Conservation (phyloP, 2,329 filamentous ascomycete species). For the Nemania diffusa region DNA sequence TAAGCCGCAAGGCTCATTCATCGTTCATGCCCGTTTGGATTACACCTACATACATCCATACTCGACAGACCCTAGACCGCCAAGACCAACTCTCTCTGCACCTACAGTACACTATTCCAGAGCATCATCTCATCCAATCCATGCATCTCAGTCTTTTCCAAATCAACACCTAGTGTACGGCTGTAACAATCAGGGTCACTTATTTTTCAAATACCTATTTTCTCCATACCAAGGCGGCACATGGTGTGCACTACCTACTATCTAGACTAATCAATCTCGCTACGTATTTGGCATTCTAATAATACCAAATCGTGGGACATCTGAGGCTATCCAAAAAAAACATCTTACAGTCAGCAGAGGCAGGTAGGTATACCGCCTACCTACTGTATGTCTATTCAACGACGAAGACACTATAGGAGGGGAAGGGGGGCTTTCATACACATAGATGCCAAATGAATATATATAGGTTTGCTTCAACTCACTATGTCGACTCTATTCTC, state of each 20-base stretch:
- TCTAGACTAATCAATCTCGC: constrained; percentile 17
- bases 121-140: not conserved
- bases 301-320: constrained; percentile 13
- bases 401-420: not conserved
- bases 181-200: not conserved
- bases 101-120: constrained; percentile 12
- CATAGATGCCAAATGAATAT: constrained; percentile 6
- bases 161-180: constrained; percentile 12
- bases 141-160: constrained; percentile 17
- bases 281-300: constrained; percentile 9
- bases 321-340: constrained; percentile 6
- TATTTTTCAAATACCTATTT: constrained; percentile 13
- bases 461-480: constrained; percentile 6
- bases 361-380: no score
- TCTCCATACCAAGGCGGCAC: not conserved
- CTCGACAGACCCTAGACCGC: constrained; percentile 4
- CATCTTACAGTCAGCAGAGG: constrained; percentile 26
- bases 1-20: constrained; percentile 24
- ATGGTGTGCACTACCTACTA: not conserved
- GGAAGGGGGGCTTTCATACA: not conserved
- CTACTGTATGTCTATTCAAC: no score
- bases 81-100: constrained; percentile 11
- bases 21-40: constrained; percentile 16
- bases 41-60: not conserved
- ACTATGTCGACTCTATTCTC: constrained; percentile 8